These are phyloP conservation scores for Echinochloa phyllopogon DNA, from an alignment of 176 grass and related monocot species.

Conservation along the genomic window DNA sequence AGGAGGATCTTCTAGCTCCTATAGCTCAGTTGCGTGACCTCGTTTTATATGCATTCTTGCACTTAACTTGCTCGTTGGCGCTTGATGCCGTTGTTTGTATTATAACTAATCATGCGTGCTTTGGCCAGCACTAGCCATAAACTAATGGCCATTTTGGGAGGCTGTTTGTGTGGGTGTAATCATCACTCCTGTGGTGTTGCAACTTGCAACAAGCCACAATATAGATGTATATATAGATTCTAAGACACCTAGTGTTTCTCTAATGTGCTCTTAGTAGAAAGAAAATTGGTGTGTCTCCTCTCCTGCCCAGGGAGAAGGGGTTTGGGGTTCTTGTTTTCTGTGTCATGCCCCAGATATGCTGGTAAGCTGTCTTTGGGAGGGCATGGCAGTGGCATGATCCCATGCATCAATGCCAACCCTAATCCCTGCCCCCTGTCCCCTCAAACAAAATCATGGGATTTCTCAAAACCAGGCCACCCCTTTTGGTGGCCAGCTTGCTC, in stretches of 20 bases:
- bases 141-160: slow-evolving; percentile 41
- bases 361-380: slow-evolving; percentile 77
- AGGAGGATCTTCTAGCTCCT: slow-evolving; percentile 62
- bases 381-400: slow-evolving; percentile 59
- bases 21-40: slow-evolving; percentile 51
- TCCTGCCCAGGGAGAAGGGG: slow-evolving; percentile 56
- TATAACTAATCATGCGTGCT: slow-evolving; percentile 61
- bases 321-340: slow-evolving; percentile 81
- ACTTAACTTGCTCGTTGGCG: slow-evolving; percentile 54
- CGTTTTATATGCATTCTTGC: slow-evolving; percentile 26
- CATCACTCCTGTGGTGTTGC: slow-evolving; percentile 49
- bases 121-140: slow-evolving; percentile 58
- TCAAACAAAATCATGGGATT: slow-evolving; percentile 98
- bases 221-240: slow-evolving; percentile 25
- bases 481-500: slow-evolving; percentile 66
- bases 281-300: slow-evolving; percentile 46
- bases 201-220: slow-evolving; percentile 43
- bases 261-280: slow-evolving; percentile 41
- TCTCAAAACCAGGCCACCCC: slow-evolving; percentile 71
- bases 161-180: slow-evolving; percentile 60
- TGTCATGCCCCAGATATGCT: slow-evolving; percentile 78
- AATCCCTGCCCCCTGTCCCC: slow-evolving; percentile 88
- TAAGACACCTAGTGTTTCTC: slow-evolving; percentile 51
- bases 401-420: slow-evolving; percentile 77
- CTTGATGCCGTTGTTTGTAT: slow-evolving; percentile 56